These are phyloP conservation scores for Dactylonectria macrodidyma DNA, from an alignment of 2,329 filamentous ascomycete species.

Conservation along the genomic window DNA sequence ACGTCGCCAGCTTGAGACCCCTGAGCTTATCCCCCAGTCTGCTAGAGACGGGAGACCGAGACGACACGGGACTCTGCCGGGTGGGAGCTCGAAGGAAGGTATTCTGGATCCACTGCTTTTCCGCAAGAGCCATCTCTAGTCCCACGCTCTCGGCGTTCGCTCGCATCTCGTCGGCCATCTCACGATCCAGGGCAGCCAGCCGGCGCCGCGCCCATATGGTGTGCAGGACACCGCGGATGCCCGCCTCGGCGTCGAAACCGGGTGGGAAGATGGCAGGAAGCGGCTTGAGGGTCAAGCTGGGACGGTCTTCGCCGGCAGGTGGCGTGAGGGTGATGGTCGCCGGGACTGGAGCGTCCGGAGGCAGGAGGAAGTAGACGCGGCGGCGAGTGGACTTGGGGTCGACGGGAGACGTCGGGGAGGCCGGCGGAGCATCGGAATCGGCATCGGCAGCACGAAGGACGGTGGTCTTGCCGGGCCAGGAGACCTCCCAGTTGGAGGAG, in stretches of 20 bases:
- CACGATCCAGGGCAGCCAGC: constrained; percentile 79
- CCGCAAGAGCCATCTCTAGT: constrained; percentile 85
- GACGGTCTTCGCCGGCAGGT: constrained; percentile 48
- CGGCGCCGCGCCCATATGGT: constrained; percentile 92
- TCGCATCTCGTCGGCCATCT: constrained; percentile 82
- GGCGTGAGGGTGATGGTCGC: constrained; percentile 77
- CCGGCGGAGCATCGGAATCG: constrained; percentile 45
- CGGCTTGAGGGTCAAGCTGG: constrained; percentile 76
- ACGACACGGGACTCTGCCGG: constrained; percentile 64
- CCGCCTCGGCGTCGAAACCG: constrained; percentile 78
- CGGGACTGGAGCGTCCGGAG: constrained; percentile 80
- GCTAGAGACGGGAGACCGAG: constrained; percentile 76
- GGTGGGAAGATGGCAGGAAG: constrained; percentile 89
- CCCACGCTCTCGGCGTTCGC: constrained; percentile 86
- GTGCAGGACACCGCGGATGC: constrained; percentile 86
- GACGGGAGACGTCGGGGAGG: constrained; percentile 48
- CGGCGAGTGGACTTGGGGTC: constrained; percentile 55
- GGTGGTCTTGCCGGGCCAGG: constrained; percentile 85
- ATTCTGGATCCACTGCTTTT: constrained; percentile 87
- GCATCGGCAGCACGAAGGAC: constrained; percentile 73
- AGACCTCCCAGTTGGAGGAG: constrained; percentile 77
- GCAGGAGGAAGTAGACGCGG: constrained; percentile 85
- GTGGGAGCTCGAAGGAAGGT: constrained; percentile 70
- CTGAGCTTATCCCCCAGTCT: constrained; percentile 84
- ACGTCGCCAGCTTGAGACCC: constrained; percentile 84